Base-by-base conservation (phyloP, 1,139 yeast genomes). In the Yamadazyma pseudoaaseri region DNA sequence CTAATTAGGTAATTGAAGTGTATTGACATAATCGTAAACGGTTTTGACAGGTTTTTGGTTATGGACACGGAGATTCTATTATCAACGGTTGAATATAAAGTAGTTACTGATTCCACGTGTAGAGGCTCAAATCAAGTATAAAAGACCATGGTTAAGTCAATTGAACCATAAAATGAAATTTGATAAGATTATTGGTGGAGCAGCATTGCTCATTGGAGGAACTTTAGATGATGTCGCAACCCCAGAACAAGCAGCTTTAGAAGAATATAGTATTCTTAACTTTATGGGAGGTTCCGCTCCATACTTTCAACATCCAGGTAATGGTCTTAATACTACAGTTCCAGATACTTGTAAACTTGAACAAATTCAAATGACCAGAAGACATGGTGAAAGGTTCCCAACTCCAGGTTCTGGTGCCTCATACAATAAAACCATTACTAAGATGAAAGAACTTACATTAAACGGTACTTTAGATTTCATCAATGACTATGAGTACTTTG, bases 361-460 rank as follows among this genome's bases (percentile, higher is more conserved):
- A 41, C 87, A 80, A 53, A 85, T 81, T 11, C 80, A 78, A 43
- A 57, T 78, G 41, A 59, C 77, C 31, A 67, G 73, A 38, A 72
- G 92, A 51, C 90, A 84, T 48, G 92, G 90, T n/a, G 89, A 81
- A 50, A 64, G 92, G 47, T 83, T 67, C 52, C 87, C 86, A 12
- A 57, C 65, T 3, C 48, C 48, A 11, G 44, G 51, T 20, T 49
- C 52, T 15, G 72, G 70, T 14, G 30, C 47, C 33, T 33, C 41
- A 12, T 55, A 53, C 42, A 53, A 56, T 24, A 45, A 49, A 2
- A 57, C 60, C 3, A 34, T 42, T 16, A 23, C 27, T 3, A 24
- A 30, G 3, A 28, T 44, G 7, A 31, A 31, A 26, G 31, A 20
- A 20, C 36, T 37, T 23, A 15, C 20, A 5, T 53, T 58, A 37